Conservation (phyloP, 2,329 filamentous ascomycete genomes). For the Sclerotinia subarctica region DNA sequence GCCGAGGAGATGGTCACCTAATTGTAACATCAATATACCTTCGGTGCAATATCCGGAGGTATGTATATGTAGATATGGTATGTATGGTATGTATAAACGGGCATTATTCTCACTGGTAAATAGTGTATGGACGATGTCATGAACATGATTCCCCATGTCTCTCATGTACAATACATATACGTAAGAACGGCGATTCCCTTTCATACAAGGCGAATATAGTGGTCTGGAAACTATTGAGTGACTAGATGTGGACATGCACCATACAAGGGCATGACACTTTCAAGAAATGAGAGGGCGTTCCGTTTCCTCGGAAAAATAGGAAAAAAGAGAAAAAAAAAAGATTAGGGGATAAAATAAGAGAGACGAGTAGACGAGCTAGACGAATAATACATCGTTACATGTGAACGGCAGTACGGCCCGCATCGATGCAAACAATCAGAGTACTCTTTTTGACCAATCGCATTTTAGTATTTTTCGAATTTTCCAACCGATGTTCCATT, state of each 20-base stretch:
- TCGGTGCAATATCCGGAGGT: conserved; percentile 14
- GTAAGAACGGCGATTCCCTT: conserved; percentile 4
- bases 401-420: conserved; percentile 8
- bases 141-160: background rate
- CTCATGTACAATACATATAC: background rate
- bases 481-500: background rate
- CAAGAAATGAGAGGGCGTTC: conserved; percentile 15
- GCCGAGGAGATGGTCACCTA: background rate
- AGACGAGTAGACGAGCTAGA: background rate
- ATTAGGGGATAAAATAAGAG: background rate
- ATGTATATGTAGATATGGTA: background rate
- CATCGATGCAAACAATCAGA: background rate
- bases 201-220: background rate
- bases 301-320: conserved; percentile 12
- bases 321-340: too few species aligned
- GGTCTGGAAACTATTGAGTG: background rate
- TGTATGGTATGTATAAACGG: background rate
- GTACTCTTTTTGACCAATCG: background rate
- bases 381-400: background rate
- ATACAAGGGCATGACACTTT: background rate
- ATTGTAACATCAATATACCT: conserved; percentile 8
- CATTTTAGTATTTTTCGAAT: background rate
- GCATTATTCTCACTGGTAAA: background rate
- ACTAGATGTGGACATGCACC: background rate
- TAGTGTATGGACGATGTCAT: background rate